phyloP scores from a whole-genome alignment of 1,284 basidiomycete genomes.

The Sphaerobolus stellatus region DNA sequence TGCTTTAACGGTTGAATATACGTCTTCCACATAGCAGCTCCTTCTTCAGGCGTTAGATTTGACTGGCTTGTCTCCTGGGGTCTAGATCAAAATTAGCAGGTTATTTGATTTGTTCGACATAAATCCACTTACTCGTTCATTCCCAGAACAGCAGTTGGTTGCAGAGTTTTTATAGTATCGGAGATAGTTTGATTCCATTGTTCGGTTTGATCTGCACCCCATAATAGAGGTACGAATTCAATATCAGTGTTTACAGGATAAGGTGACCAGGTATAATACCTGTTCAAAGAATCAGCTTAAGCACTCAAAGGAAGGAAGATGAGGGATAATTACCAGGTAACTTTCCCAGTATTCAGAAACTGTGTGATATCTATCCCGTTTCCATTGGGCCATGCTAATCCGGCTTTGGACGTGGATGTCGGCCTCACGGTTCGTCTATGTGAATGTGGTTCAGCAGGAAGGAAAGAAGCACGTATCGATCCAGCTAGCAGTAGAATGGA shows the following conservation, averaged over 20 bases:
- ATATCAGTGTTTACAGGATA: conserved; percentile 23
- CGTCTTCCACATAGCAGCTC: conserved; percentile 33
- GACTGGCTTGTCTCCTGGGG: conserved; percentile 33
- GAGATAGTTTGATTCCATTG: no score
- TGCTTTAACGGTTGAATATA: conserved; percentile 35
- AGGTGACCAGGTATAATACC: conserved; percentile 38
- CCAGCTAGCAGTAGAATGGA: neutral
- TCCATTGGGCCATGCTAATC: conserved; percentile 36
- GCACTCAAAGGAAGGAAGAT: neutral
- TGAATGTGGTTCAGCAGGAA: neutral
- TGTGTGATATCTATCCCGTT: conserved; percentile 26
- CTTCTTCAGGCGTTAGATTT: conserved; percentile 33
- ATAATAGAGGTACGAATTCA: conserved; percentile 39
- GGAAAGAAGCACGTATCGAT: neutral
- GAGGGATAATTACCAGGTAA: conserved; percentile 28
- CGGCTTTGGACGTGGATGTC: conserved; percentile 30
- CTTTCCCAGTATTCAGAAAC: conserved; percentile 30
- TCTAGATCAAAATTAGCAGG: conserved; percentile 12
- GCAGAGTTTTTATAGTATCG: conserved; percentile 28
- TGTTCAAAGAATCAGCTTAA: conserved; percentile 9
- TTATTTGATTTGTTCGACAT: neutral
- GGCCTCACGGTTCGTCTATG: neutral
- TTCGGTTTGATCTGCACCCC: conserved; percentile 31
- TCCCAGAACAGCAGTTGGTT: conserved; percentile 31
- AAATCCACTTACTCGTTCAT: conserved; percentile 44